Evolutionary conservation across 2,329 filamentous ascomycete species (phyloP), one percentile per base, ranked within the genome.

Genomic region (Penicillium brasilianum): DNA sequence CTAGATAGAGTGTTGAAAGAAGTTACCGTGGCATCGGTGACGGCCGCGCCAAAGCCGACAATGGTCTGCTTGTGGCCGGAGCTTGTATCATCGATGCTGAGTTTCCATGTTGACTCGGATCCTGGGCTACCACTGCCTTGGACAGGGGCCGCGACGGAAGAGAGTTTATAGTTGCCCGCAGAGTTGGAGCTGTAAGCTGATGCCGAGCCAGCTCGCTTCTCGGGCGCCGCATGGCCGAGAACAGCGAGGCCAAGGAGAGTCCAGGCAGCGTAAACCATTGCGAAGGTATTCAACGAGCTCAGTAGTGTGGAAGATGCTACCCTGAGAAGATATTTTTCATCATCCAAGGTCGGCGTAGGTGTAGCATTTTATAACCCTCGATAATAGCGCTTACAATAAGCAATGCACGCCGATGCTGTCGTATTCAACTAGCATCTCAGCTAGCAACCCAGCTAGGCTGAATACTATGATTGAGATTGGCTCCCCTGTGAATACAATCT

Each of bases 11-110:
- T 65, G 44, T 75, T 73, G 65, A 79, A 75, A 1, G 74, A 72
- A 20, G 66, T 67, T 10, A 78, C 75, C 0, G 77, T 73, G 1
- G 73, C 72, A 61, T 78, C 77, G n/a, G 77, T 79, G 57, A 76
- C 75, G 3, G 76, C 73, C 44, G 72, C 72, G 20, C 77, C 77
- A 51, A 78, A 78, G 14, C 77, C 77, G 5, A 67, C 65, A 34
- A 74, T 71, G 9, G 66, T 67, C 41, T 72, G 71, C 50, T 71
- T 71, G 50, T 72, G 62, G 2, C 71, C 71, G 4, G 66, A 62
- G 9, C 62, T 58, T 8, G 71, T 71, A 50, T 72, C 71, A 36
- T 72, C 70, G 14, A 72, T 57, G 9, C 49, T 69, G 4, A 72
- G 55, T 34, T 71, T 64, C 71, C 71, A 72, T 20, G 69, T 69